These are phyloP conservation scores for Talaromyces islandicus DNA, from an alignment of 2,329 filamentous ascomycete species.

Conservation along the genomic window DNA sequence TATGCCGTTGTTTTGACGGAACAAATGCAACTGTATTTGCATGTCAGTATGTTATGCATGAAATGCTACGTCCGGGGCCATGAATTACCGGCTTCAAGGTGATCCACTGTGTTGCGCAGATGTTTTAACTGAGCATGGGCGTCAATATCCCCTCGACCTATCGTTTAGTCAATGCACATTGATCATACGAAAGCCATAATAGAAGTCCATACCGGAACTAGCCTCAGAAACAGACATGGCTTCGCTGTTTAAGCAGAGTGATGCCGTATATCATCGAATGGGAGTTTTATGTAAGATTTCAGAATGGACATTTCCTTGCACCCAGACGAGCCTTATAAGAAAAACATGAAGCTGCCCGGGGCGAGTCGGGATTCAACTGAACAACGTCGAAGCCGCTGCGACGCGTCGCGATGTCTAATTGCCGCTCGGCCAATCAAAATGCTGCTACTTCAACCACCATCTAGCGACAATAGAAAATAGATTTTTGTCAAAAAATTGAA, in stretches of 20 bases:
- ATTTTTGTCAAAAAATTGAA: too few relatives aligned
- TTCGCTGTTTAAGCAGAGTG: not conserved
- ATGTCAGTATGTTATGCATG: constrained; percentile 2
- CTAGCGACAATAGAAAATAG: not conserved
- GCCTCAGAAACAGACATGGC: not conserved
- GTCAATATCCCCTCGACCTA: constrained; percentile 3
- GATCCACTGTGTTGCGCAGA: constrained; percentile 29
- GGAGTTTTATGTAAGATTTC: not conserved
- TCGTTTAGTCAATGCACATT: not conserved
- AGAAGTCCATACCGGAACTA: constrained; percentile 6
- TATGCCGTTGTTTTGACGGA: constrained; percentile 60
- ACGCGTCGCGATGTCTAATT: constrained; percentile 10
- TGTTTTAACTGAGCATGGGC: constrained; percentile 14
- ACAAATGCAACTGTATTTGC: constrained; percentile 27
- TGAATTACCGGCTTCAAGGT: constrained; percentile 30
- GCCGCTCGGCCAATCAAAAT: constrained; percentile 5
- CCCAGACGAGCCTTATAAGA: not conserved
- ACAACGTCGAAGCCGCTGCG: not conserved
- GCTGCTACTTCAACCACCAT: not conserved
- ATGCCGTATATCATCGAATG: not conserved
- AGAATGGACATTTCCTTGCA: not conserved
- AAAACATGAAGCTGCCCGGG: not conserved
- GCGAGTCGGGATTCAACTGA: not conserved
- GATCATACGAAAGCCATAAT: not conserved
- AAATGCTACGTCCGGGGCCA: not conserved